Evolutionary conservation across 331 rosid species (phyloP).

Genomic region (Acacia concinna): DNA sequence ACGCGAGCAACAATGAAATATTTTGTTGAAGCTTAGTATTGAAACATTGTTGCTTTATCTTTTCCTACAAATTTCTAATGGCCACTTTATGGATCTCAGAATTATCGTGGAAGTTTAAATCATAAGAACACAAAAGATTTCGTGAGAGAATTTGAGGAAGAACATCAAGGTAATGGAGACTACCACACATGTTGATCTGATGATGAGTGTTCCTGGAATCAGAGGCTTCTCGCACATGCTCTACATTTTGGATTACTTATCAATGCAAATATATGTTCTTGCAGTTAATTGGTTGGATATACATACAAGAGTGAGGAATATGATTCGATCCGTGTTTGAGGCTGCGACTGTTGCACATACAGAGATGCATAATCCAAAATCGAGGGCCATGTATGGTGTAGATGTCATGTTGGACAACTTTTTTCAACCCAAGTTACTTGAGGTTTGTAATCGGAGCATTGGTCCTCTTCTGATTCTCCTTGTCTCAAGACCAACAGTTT

Average conservation of each 20-base stretch:
- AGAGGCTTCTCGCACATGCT: background rate
- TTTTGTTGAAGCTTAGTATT: background rate
- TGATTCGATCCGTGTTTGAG: conserved; percentile 84
- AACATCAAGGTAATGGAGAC: conserved; percentile 69
- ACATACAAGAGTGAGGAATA: conserved; percentile 60
- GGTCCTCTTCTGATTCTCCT: conserved; percentile 3
- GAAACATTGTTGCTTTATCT: conserved; percentile 20
- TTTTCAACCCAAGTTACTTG: conserved; percentile 81
- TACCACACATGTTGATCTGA: conserved; percentile 10
- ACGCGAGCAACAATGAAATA: background rate
- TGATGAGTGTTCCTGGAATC: conserved; percentile 5
- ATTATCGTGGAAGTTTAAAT: conserved; percentile 76
- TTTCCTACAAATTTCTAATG: conserved; percentile 20
- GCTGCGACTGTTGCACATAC: conserved; percentile 82
- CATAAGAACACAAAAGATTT: conserved; percentile 68
- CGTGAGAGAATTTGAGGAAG: conserved; percentile 86
- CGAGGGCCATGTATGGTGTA: conserved; percentile 90
- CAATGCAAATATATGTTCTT: conserved; percentile 2
- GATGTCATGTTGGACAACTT: conserved; percentile 88
- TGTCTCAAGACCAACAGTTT: background rate
- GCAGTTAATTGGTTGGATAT: conserved; percentile 88
- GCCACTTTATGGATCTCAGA: conserved; percentile 51
- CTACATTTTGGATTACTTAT: conserved; percentile 4
- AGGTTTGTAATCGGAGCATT: conserved; percentile 53
- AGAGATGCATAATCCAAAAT: conserved; percentile 77